Percentiles rank a stretch among this genome's conserved stretches.
Conservation (phyloP, 1,139 yeast genomes). For the Candida sp. region DNA sequence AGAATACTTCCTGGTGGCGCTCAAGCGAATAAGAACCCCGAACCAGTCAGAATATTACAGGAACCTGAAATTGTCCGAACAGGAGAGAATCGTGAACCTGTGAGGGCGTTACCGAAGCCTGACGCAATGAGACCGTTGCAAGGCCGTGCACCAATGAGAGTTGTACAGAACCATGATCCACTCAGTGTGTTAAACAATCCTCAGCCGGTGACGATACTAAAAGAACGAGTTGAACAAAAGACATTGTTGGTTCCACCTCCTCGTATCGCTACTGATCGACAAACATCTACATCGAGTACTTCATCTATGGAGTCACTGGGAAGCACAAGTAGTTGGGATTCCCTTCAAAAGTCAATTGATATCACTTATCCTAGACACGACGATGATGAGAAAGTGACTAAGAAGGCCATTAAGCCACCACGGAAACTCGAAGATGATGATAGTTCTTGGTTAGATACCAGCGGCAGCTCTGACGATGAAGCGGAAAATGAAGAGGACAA, state of each 20-base stretch:
- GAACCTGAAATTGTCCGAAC: no score
- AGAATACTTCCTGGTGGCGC: neutral
- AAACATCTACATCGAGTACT: constrained; percentile 6
- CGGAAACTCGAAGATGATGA: constrained; percentile 15
- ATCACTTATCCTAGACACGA: constrained; percentile 16
- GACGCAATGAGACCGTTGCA: no score
- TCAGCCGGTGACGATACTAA: no score
- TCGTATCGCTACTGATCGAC: neutral
- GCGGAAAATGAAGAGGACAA: constrained; percentile 2
- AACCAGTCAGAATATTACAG: neutral
- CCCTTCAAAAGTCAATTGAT: constrained; percentile 39
- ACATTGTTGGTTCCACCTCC: neutral
- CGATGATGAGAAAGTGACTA: neutral
- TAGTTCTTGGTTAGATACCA: constrained; percentile 11
- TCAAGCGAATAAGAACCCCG: neutral
- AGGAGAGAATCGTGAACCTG: no score
- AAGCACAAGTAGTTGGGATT: constrained; percentile 33
- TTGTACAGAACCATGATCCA: no score
- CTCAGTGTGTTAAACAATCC: no score
- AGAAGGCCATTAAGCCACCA: neutral
- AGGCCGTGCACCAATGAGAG: no score
- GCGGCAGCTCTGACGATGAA: constrained; percentile 5
- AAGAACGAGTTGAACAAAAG: neutral
- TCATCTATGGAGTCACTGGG: constrained; percentile 9
- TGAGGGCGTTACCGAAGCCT: no score